Percentiles rank a stretch among this genome's conserved stretches.
Evolutionary conservation across 2,329 filamentous ascomycete species (phyloP).

Genomic region (Emmonsiellopsis sp.): DNA sequence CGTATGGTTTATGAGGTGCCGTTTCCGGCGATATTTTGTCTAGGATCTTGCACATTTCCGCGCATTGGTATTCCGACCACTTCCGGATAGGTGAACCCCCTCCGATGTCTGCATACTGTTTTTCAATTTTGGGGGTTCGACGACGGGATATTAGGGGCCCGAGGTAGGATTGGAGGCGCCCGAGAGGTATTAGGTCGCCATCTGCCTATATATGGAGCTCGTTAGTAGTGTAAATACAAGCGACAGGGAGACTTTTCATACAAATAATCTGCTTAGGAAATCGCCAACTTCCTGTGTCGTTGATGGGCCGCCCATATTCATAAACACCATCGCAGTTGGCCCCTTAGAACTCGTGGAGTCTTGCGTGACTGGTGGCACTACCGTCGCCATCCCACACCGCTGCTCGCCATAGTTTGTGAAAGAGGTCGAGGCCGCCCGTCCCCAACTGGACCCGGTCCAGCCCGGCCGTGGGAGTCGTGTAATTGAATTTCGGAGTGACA

Average conservation of each 20-base stretch:
- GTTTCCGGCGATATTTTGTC: slow-evolving; percentile 86
- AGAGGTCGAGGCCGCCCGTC: slow-evolving; percentile 15
- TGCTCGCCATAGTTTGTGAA: slow-evolving; percentile 17
- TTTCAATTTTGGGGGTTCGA: slow-evolving; percentile 89
- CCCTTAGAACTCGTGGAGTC: slow-evolving; percentile 61
- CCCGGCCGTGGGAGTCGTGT: slow-evolving; percentile 21
- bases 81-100: slow-evolving; percentile 96
- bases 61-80: slow-evolving; percentile 91
- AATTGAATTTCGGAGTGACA: slow-evolving; percentile 34
- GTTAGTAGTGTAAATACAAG: slow-evolving; percentile 1
- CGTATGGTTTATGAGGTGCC: slow-evolving; percentile 93
- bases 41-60: slow-evolving; percentile 94
- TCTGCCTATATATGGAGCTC: slow-evolving; percentile 54
- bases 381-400: slow-evolving; percentile 43
- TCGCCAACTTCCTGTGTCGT: slow-evolving; percentile 79
- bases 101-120: slow-evolving; percentile 91
- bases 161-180: slow-evolving; percentile 79
- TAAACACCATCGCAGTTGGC: slow-evolving; percentile 94
- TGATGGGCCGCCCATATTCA: slow-evolving; percentile 97
- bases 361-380: slow-evolving; percentile 69
- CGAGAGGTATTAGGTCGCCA: slow-evolving; percentile 89
- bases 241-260: slow-evolving; percentile 37
- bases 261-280: slow-evolving; percentile 87
- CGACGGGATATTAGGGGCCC: slow-evolving; percentile 78
- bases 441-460: slow-evolving; percentile 15